Evolutionary conservation across 208 protist species (phyloP), one percentile per base, ranked within the genome.

Genomic region (Trypanosoma lewisi): DNA sequence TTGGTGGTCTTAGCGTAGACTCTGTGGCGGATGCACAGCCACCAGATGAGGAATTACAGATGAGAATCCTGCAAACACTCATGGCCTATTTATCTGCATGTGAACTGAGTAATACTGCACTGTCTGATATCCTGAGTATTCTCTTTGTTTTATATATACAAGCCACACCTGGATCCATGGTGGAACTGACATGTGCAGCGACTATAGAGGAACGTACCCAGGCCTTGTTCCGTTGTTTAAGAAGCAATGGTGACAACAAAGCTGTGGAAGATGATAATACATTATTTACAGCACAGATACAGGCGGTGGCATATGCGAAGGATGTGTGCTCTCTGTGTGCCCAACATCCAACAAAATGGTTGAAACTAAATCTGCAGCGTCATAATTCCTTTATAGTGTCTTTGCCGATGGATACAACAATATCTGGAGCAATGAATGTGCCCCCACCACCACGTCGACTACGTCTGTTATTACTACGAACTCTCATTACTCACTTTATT

Each of bases 161-260:
- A 41, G 68, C 77, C 6, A 48, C 44, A 19, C 70, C 70, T 34
- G 52, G 59, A 27, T 87, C 83, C 51, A 82, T 86, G 60, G 67
- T 84, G 51, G 83, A 93, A 67, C 83, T 75, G 39, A 82, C 78
- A 28, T 89, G 82, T 49, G 76, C 72, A 44, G 80, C 83, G 12
- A 78, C 86, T 14, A 75, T 93, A 49, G 75, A 77, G 33, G 80
- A 93, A 47, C 75, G 73, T 47, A 86, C 81, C 14, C 65, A 80
- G 39, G 49, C 61, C 4, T 48, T 79, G 14, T 64, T 80, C 27
- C 19, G 48, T 3, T 61, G 65, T 2, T 63, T 93, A 23, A 56
- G 63, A n/a, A 37, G 23, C 9, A 44, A 50, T 21, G 31, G 42
- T 17, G 45, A 44, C 31, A 34, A 11, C 12, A 49, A 31, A 19